Evolutionary conservation across 495 filamentous ascomycete genomes (phyloP).

Genomic region (Oidiodendron maius): DNA sequence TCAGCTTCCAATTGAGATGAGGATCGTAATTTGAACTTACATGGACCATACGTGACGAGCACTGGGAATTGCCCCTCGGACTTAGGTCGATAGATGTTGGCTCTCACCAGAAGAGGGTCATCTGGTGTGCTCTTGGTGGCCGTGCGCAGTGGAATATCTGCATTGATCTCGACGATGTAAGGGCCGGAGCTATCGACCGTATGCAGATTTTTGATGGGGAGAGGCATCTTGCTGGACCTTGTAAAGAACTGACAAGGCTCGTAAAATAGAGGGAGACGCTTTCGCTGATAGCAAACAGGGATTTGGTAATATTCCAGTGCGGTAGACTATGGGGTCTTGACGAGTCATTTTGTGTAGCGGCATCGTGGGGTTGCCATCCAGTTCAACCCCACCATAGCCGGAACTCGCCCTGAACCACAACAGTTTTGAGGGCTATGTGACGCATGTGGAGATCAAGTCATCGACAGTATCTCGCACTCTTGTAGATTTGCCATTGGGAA

Average conservation of each 20-base stretch:
- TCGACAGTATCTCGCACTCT: too few species aligned
- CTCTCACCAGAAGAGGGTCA: neutral
- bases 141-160: neutral
- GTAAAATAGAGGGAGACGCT: too few species aligned
- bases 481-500: too few species aligned
- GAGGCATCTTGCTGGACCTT: neutral
- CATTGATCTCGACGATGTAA: neutral
- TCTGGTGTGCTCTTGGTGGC: neutral
- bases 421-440: too few species aligned
- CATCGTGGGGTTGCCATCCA: too few species aligned
- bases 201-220: neutral
- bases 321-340: too few species aligned
- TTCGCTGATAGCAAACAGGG: too few species aligned
- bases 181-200: neutral
- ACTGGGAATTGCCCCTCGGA: neutral
- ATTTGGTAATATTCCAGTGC: constrained; percentile 87
- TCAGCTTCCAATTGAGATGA: neutral
- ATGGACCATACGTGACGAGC: neutral
- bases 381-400: too few species aligned
- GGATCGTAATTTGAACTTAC: neutral
- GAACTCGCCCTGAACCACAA: too few species aligned
- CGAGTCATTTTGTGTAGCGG: too few species aligned
- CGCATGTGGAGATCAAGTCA: too few species aligned
- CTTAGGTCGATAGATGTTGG: neutral
- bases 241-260: too few species aligned